These are phyloP conservation scores for Rhynchosporium secalis DNA, from an alignment of 2,329 filamentous ascomycete species.

Conservation along the genomic window DNA sequence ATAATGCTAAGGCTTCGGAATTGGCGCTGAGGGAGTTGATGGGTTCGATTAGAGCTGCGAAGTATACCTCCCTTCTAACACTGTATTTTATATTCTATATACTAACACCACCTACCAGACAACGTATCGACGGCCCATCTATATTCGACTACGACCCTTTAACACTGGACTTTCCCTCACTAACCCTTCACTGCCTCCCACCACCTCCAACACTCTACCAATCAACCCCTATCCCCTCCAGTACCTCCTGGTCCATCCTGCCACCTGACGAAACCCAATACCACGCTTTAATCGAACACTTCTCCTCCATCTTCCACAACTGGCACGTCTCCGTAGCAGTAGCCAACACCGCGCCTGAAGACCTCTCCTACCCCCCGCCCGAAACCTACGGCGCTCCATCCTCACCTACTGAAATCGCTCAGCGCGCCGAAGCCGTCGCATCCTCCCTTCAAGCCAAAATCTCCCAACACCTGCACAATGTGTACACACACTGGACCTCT, in stretches of 20 bases:
- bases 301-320: conserved; percentile 65
- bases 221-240: conserved; percentile 75
- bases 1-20: conserved; percentile 81
- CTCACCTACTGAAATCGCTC: conserved; percentile 42
- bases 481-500: conserved; percentile 74
- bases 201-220: conserved; percentile 76
- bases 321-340: conserved; percentile 59
- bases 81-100: conserved; percentile 3
- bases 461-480: conserved; percentile 71
- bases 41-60: conserved; percentile 78
- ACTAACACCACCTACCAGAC: conserved; percentile 42
- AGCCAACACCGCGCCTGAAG: conserved; percentile 53
- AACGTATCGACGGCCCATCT: conserved; percentile 56
- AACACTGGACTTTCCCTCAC: conserved; percentile 79
- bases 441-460: conserved; percentile 65
- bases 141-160: conserved; percentile 83
- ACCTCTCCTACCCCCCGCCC: conserved; percentile 49
- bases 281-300: conserved; percentile 66
- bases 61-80: conserved; percentile 54
- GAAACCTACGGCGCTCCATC: conserved; percentile 34
- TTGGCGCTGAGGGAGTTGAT: conserved; percentile 81
- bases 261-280: conserved; percentile 74
- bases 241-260: conserved; percentile 77
- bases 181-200: conserved; percentile 79
- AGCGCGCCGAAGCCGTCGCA: conserved; percentile 40